Percentiles rank a stretch among this genome's conserved stretches.
Evolutionary conservation across 768 basidiomycete genomes (phyloP).

Genomic region (Nevesoporus exiguus): DNA sequence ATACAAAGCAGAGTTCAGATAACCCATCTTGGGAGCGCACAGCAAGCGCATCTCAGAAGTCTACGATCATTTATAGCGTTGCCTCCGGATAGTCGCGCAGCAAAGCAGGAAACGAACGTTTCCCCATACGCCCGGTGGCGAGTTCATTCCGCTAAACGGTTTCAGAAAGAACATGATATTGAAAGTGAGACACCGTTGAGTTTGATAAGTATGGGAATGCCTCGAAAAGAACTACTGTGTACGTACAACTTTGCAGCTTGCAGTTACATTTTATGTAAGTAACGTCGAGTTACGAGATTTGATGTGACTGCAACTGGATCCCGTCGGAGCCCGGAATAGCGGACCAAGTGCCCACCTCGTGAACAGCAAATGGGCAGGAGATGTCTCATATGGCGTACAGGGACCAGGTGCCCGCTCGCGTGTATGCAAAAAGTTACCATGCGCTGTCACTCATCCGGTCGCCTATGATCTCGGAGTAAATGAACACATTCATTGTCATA

Average conservation of each 20-base stretch:
- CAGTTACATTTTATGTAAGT: too few relatives aligned
- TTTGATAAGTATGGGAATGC: neutral
- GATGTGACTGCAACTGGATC: too few relatives aligned
- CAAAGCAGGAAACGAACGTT: neutral
- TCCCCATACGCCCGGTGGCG: neutral
- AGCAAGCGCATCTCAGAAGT: neutral
- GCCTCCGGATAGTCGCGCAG: neutral
- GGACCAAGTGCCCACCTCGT: too few relatives aligned
- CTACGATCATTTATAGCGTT: constrained; percentile 7
- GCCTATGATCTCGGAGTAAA: neutral
- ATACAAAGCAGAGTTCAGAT: neutral
- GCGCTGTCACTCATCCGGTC: too few relatives aligned
- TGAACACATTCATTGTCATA: neutral
- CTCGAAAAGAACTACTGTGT: neutral
- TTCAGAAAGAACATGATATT: neutral
- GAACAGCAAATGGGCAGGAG: too few relatives aligned
- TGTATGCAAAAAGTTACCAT: too few relatives aligned
- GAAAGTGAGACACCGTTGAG: constrained; percentile 4
- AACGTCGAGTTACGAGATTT: too few relatives aligned
- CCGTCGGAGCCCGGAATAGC: too few relatives aligned
- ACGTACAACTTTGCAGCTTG: neutral
- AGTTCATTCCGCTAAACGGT: constrained; percentile 1
- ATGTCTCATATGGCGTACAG: too few relatives aligned
- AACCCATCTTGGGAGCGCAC: constrained; percentile 5
- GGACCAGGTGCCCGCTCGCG: too few relatives aligned